Evolutionary conservation across 2,329 filamentous ascomycete genomes (phyloP), one percentile per base, ranked within the genome.

Genomic region (Pseudonectria foliicola): DNA sequence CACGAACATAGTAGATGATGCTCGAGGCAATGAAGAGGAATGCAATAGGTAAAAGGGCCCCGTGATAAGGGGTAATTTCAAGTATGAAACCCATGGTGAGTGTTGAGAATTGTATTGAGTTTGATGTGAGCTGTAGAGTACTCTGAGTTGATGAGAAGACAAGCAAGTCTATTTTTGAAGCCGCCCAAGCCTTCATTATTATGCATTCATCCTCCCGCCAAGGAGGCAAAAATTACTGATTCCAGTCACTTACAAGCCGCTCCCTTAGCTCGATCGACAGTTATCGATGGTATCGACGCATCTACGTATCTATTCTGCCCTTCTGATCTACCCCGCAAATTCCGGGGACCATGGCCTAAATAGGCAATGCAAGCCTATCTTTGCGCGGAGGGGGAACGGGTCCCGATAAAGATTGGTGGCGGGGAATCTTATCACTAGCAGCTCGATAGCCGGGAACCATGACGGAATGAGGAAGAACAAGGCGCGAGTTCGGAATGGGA

Each of bases 341-440:
- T 27, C 25, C 39, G 39, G 39, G 25, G 36, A 34, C 36, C 27
- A 12, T 42, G 29, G 32, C 39, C 39, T 6, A 25, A 34, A 39
- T 33, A 31, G 39, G 39, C 27, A 28, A 39, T 10, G 27, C 25
- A 33, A 34, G 16, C 29, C 33, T 37, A 26, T 32, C 24, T 27
- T 14, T 34, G 36, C 30, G 39, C 31, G 5, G 18, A 21, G 18
- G 18, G 18, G 18, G 18, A 21, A 21, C 18, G 18, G 39, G 35
- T 34, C 15, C 25, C 23, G 13, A 29, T 25, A 13, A 29, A 16
- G 16, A 5, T 14, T 24, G 23, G 31, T 25, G 27, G 31, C 24
- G 25, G 25, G 25, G 18, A 16, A 27, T 16, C 24, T 27, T 16
- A 25, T 13, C 3, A n/a, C 21, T 13, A 24, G 7, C 18, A 13